Conservation (phyloP, 306 rosid species). For the Fragaria vesca region DNA sequence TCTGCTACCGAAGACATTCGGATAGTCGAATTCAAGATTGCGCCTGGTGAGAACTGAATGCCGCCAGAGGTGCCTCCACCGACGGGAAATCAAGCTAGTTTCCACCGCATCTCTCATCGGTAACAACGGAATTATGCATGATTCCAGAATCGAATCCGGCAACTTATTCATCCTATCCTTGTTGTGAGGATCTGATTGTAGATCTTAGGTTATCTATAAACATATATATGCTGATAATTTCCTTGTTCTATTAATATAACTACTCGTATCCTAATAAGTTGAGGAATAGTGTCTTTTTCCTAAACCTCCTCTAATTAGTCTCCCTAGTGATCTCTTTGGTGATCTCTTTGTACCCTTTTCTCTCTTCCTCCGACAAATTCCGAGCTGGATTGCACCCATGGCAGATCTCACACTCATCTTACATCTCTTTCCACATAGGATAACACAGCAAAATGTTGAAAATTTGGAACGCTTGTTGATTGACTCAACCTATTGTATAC, state of each 20-base stretch:
- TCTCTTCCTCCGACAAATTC: conserved; percentile 90
- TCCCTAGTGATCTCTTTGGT: conserved; percentile 54
- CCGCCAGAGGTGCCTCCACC: neutral
- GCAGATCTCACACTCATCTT: too few relatives aligned
- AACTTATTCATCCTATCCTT: neutral
- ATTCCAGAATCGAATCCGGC: neutral
- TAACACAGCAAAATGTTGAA: neutral
- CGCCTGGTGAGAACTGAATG: neutral
- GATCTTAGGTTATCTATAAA: too few relatives aligned
- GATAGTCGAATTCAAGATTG: neutral
- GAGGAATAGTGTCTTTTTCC: too few relatives aligned
- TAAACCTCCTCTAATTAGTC: conserved; percentile 66
- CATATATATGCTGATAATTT: too few relatives aligned
- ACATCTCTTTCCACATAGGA: too few relatives aligned
- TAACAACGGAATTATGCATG: neutral
- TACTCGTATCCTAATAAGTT: too few relatives aligned
- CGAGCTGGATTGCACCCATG: conserved; percentile 55
- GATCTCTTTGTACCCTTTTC: conserved; percentile 70
- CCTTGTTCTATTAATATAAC: too few relatives aligned
- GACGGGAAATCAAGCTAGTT: neutral
- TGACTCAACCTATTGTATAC: neutral
- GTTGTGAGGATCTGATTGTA: neutral
- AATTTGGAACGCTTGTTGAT: neutral
- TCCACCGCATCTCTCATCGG: neutral
- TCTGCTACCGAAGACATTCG: neutral